Percentiles rank a stretch among this genome's conserved stretches.
Evolutionary conservation across 805 yeast genomes (phyloP).

Genomic region (Vanderwaltozyma yarrowii): DNA sequence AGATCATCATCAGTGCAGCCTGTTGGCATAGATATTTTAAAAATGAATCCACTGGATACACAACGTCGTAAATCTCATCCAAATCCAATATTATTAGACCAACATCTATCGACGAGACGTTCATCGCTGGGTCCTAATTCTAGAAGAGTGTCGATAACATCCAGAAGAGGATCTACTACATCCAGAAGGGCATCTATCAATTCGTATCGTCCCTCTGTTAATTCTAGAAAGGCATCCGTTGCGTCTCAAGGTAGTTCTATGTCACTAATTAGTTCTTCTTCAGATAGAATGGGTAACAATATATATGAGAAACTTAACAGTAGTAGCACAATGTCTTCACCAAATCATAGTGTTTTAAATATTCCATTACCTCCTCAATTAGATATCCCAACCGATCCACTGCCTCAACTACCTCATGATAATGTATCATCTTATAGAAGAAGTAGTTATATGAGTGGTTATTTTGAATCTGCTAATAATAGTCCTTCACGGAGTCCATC

Average conservation of each 20-base stretch:
- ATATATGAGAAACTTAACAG: neutral
- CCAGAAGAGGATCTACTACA: constrained; percentile 11
- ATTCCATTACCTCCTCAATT: constrained; percentile 43
- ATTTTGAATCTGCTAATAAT: constrained; percentile 7
- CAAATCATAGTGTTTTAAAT: constrained; percentile 11
- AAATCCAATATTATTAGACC: neutral
- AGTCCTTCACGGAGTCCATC: constrained; percentile 24
- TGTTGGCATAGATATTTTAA: constrained; percentile 1
- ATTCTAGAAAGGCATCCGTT: constrained; percentile 32
- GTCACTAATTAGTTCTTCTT: constrained; percentile 25
- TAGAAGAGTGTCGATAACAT: constrained; percentile 3
- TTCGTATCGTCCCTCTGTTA: no score
- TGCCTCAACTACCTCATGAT: constrained; percentile 27
- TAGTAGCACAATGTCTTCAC: neutral
- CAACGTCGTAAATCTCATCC: constrained; percentile 23
- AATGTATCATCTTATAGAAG: constrained; percentile 3
- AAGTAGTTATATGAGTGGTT: constrained; percentile 8
- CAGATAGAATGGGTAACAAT: constrained; percentile 22
- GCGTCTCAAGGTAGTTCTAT: constrained; percentile 26
- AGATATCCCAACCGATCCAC: constrained; percentile 47
- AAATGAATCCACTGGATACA: neutral
- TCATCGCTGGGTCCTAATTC: neutral
- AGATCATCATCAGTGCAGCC: constrained; percentile 11
- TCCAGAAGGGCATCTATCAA: constrained; percentile 34
- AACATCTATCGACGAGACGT: neutral